Evolutionary conservation across 1,284 basidiomycete genomes (phyloP).

Genomic region (Sanghuangporus sanghuang): DNA sequence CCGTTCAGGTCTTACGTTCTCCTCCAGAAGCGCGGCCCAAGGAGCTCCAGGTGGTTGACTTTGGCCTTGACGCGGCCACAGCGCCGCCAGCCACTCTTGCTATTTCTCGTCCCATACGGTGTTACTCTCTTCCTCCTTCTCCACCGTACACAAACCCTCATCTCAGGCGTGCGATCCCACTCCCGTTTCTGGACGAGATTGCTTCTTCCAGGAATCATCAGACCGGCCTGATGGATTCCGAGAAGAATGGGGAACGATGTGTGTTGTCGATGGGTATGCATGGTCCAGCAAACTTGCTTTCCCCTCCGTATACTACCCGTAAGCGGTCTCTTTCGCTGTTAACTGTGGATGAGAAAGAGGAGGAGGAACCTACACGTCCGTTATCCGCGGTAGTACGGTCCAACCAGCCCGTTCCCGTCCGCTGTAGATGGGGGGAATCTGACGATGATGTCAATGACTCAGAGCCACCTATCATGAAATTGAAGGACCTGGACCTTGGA

Average conservation of each 20-base stretch:
- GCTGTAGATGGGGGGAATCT: not conserved
- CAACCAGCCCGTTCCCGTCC: not conserved
- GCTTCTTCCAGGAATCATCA: not conserved
- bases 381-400: not conserved
- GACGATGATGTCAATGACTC: not conserved
- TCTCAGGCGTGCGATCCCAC: conserved; percentile 13
- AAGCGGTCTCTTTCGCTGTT: not conserved
- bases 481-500: conserved; percentile 3
- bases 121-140: conserved; percentile 13
- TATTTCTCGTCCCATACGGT: not conserved
- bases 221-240: not conserved
- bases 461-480: not conserved
- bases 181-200: conserved; percentile 2
- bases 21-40: not conserved
- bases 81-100: not conserved
- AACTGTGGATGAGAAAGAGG: conserved; percentile 11
- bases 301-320: conserved; percentile 7
- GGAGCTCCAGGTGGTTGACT: conserved; percentile 2
- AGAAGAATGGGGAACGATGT: not conserved
- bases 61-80: conserved; percentile 2
- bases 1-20: conserved; percentile 1
- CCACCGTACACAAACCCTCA: conserved; percentile 17
- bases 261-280: not conserved
- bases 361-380: not conserved
- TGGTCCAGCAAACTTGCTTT: not conserved